Percentiles rank a stretch among this genome's conserved stretches.
These are phyloP conservation scores for Penicillium samsonianum DNA, from an alignment of 495 filamentous ascomycete genomes.

Conservation along the genomic window DNA sequence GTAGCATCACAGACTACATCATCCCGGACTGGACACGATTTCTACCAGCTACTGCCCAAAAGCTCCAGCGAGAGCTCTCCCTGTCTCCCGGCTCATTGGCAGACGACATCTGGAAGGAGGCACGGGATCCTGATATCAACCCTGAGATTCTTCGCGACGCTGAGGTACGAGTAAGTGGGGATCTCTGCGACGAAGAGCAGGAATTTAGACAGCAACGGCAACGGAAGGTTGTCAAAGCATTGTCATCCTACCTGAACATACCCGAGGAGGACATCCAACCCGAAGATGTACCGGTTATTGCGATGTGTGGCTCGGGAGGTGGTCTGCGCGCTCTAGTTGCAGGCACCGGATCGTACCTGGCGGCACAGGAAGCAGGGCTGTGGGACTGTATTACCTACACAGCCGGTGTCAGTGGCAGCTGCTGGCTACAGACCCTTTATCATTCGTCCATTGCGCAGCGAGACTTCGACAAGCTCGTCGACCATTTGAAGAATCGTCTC, in stretches of 20 bases:
- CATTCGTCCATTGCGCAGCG: slow-evolving; percentile 75
- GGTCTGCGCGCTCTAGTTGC: slow-evolving; percentile 88
- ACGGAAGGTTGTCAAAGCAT: slow-evolving; percentile 62
- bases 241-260: slow-evolving; percentile 79
- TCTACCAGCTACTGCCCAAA: slow-evolving; percentile 75
- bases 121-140: slow-evolving; percentile 76
- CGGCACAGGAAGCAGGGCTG: slow-evolving; percentile 77
- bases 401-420: slow-evolving; percentile 90
- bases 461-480: slow-evolving; percentile 65
- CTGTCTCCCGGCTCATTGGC: slow-evolving; percentile 84
- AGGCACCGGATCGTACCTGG: slow-evolving; percentile 79
- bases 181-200: slow-evolving; percentile 84
- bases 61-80: slow-evolving; percentile 85
- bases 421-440: slow-evolving; percentile 90
- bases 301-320: slow-evolving; percentile 90
- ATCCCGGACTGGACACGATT: slow-evolving; percentile 78
- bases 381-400: slow-evolving; percentile 95
- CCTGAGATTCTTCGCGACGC: slow-evolving; percentile 84
- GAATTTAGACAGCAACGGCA: slow-evolving; percentile 66
- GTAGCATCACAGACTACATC: slow-evolving; percentile 67
- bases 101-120: slow-evolving; percentile 90
- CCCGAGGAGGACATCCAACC: slow-evolving; percentile 80
- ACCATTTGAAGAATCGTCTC: slow-evolving; percentile 83
- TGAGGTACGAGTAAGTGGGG: slow-evolving; percentile 73
- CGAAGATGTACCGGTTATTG: slow-evolving; percentile 89